Conservation (phyloP, 2,329 filamentous ascomycete species). For the Arthroderma uncinatum region DNA sequence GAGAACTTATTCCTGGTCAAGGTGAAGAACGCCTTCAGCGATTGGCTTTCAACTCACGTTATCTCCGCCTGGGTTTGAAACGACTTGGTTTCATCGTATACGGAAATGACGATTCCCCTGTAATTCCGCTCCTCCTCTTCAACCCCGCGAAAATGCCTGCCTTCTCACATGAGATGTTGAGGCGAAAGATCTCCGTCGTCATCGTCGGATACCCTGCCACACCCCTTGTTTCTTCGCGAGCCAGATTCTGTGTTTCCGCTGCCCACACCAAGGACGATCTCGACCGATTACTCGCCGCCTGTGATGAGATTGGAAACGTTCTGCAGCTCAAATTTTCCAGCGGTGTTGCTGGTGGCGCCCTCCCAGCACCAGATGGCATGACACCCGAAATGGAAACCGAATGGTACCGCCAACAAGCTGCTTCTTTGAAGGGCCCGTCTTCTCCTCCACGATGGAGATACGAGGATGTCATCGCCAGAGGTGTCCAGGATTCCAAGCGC, state of each 20-base stretch:
- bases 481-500: conserved; percentile 63
- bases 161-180: conserved; percentile 97
- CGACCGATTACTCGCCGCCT: conserved; percentile 76
- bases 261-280: conserved; percentile 98
- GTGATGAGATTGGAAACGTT: conserved; percentile 83
- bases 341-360: conserved; percentile 77
- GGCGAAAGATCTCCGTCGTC: conserved; percentile 93
- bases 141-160: conserved; percentile 98
- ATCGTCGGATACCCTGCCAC: conserved; percentile 96
- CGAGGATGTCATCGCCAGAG: conserved; percentile 60
- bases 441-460: conserved; percentile 66
- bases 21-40: conserved; percentile 91
- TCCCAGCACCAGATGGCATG: conserved; percentile 61
- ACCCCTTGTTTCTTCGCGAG: conserved; percentile 85
- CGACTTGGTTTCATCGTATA: conserved; percentile 93
- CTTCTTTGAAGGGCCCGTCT: conserved; percentile 42
- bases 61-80: conserved; percentile 94
- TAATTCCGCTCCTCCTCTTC: conserved; percentile 88
- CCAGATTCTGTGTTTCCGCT: conserved; percentile 88
- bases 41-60: conserved; percentile 95
- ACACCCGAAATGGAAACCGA: conserved; percentile 61
- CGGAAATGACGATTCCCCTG: conserved; percentile 94
- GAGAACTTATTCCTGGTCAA: conserved; percentile 78
- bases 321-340: conserved; percentile 96
- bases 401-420: conserved; percentile 43